Evolutionary conservation across 352 stramenopile genomes (phyloP).

Genomic region (Pythium volutum): DNA sequence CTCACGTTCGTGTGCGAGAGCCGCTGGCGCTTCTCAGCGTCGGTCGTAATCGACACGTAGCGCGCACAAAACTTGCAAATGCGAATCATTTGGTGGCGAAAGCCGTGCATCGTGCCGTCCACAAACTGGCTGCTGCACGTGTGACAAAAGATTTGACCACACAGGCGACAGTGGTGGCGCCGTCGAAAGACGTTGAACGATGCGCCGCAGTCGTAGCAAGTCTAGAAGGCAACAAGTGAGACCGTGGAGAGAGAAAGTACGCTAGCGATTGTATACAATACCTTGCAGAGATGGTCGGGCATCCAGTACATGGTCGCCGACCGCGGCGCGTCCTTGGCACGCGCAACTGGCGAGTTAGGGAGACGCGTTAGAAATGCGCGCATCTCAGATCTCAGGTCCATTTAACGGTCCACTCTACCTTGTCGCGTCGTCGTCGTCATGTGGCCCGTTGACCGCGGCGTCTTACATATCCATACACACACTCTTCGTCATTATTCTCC

Average conservation of each 20-base stretch:
- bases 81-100: constrained; percentile 47
- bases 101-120: constrained; percentile 52
- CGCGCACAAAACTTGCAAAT: constrained; percentile 76
- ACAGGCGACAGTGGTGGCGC: constrained; percentile 85
- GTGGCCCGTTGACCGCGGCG: not conserved
- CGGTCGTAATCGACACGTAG: constrained; percentile 32
- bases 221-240: too few species aligned
- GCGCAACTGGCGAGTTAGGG: not conserved
- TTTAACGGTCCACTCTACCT: not conserved
- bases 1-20: constrained; percentile 6
- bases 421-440: not conserved
- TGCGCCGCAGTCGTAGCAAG: constrained; percentile 79
- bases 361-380: not conserved
- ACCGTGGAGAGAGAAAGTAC: too few species aligned
- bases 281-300: constrained; percentile 83
- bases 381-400: not conserved
- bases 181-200: constrained; percentile 81
- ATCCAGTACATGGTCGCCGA: constrained; percentile 70
- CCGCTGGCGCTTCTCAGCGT: constrained; percentile 25
- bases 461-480: not conserved
- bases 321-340: not conserved
- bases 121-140: constrained; percentile 81
- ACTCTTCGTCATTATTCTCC: too few species aligned
- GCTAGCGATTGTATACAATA: too few species aligned
- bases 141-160: constrained; percentile 84